Base-by-base conservation (phyloP, 1,139 yeast genomes). In the Kodamaea anthophila region DNA sequence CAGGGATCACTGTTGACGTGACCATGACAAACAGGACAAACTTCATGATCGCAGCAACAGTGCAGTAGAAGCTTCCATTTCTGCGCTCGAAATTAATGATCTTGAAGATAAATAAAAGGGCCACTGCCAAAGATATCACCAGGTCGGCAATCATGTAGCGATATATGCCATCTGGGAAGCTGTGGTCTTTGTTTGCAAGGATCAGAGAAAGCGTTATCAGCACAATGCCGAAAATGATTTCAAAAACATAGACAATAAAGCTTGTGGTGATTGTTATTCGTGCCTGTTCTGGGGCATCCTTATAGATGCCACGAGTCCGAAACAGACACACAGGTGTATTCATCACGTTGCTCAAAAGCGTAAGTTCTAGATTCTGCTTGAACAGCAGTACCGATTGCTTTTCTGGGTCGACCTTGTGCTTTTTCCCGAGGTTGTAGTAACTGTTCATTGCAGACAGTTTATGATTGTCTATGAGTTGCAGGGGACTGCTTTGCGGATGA, bases 41-140 rank as follows among this genome's bases (percentile, higher is more conserved):
- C 12, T 60, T 55, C 38, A 62, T 38, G 4, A 61, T 18, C 23
- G 57, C 46, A 2, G 68, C 63, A 1, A 55, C 47, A 9, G 61
- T 40, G 31, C 70, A 62, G 38, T 65, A 65, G 35, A 65, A 63
- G 27, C 65, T 59, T 2, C 72, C 71, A 37, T 64, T 64, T 35
- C 69, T 40, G 35, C 47, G 53, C 35, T 65, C 71, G 34, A 61
- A 65, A 33, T 60, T 60, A 30, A 66, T 51, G 7, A 62, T 38
- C 6, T 52, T 53, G 9, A 55, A 49, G 20, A 65, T 49, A 36
- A 66, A 64, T 16, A 64, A 41, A 5, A 63, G 29, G 3, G 70
- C 51, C 4, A 63, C 55, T 1, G 52, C 47, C 4, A 62, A 39
- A 2, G 69, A 54, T 15, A 65, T 48, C 3, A 55, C 44, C 5